Evolutionary conservation across 371 early-diverging fungal species (phyloP).

Genomic region (Rhizopus arrhizus): DNA sequence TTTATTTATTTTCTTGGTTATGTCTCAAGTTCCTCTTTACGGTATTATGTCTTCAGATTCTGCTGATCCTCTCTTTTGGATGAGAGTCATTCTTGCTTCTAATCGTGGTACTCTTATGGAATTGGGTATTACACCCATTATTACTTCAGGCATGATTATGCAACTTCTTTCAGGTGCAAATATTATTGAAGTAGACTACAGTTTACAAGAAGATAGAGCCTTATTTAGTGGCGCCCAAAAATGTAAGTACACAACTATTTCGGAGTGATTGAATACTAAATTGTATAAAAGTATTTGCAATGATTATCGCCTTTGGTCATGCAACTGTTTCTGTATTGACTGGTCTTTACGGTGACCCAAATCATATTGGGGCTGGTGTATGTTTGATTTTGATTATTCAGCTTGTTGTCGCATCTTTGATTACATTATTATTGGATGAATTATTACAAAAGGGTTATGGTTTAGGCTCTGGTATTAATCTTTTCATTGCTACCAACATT

Average conservation of each 20-base stretch:
- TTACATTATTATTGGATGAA: conserved; percentile 99
- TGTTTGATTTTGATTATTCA: conserved; percentile 96
- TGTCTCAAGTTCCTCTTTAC: conserved; percentile 99
- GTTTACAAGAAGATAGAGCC: conserved; percentile 98
- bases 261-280: neutral
- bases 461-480: conserved; percentile 99
- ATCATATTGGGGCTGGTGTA: conserved; percentile 94
- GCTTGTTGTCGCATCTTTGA: conserved; percentile 97
- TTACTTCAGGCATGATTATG: conserved; percentile 99
- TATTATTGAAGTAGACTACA: conserved; percentile 98
- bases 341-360: conserved; percentile 98
- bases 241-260: conserved; percentile 55
- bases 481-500: conserved; percentile 99
- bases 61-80: conserved; percentile 99
- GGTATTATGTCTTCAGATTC: conserved; percentile 99
- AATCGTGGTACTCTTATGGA: conserved; percentile 99
- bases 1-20: conserved; percentile 98
- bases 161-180: conserved; percentile 98
- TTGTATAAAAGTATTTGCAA: conserved; percentile 73
- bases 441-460: conserved; percentile 99
- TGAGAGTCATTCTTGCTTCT: conserved; percentile 99
- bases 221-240: conserved; percentile 99
- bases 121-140: conserved; percentile 99
- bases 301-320: conserved; percentile 97
- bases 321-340: conserved; percentile 98